Evolutionary conservation across 176 grass and related monocot species (phyloP), one percentile per base, ranked within the genome.

Genomic region (Poa annua): DNA sequence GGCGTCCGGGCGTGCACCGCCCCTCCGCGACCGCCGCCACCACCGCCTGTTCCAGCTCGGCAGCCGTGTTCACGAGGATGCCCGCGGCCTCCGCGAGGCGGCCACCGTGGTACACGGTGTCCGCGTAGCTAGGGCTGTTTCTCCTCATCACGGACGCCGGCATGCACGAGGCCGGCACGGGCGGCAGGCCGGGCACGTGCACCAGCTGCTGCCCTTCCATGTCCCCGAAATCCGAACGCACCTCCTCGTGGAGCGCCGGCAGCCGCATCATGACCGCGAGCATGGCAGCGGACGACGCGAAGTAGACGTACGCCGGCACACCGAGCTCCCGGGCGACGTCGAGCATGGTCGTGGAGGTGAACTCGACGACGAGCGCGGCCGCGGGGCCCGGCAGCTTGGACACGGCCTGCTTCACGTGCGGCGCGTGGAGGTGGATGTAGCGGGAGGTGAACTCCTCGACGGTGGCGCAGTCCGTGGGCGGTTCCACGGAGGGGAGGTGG

Each of bases 301-400:
- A 90, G 51, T 81, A 90, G 41, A 90, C 38, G 56, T 90, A 90
- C 26, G 88, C 33, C 24, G 79, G 78, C 35, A 86, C 45, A 5
- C 67, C 80, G 45, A 90, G 72, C 53, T 86, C 78, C 2, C 50
- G 67, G 17, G 88, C 83, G 24, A 86, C 83, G 41, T 83, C 83
- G 15, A 90, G 44, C 49, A 81, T 57, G 25, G 83, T 68, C 1
- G 83, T 83, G 13, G 76, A 26, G 19, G 81, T 82, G 71, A 90
- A 80, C 49, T 90, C 83, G 60, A 90, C 19, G n/a, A 90, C 52
- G 14, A 90, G 78, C 15, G 60, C 62, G 26, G 71, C 51, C 33
- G 57, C n/a, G 7, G 70, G 78, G 15, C 47, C n/a, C 50, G 54
- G 21, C 35, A 75, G 45, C 3, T 71, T 13, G 1, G 3, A 12